A percentile compares a stretch with the other conserved stretches of the same genome.
Conservation (phyloP, 805 yeast genomes). For the Myxozyma neglecta region DNA sequence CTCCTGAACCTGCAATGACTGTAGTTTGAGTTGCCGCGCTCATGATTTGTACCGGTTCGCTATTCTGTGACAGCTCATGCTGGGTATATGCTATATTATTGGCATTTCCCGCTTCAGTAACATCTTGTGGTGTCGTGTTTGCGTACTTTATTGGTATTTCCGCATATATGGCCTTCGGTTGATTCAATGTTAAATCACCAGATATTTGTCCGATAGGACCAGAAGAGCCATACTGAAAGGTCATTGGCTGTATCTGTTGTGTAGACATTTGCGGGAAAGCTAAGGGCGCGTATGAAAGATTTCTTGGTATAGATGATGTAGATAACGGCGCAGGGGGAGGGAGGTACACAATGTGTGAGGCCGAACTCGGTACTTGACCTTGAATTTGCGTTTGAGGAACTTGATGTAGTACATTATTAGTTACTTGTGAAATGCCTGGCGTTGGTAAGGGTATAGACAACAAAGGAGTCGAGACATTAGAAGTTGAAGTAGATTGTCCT, state of each 20-base stretch:
- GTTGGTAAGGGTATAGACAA: too few species aligned
- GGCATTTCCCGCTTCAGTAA: too few species aligned
- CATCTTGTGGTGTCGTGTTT: too few species aligned
- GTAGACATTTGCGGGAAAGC: not conserved
- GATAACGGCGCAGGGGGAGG: constrained; percentile 5
- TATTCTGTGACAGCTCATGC: too few species aligned
- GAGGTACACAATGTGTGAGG: not conserved
- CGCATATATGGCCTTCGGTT: too few species aligned
- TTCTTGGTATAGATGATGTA: not conserved
- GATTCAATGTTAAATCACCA: too few species aligned
- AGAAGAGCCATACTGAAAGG: not conserved
- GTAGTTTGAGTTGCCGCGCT: not conserved
- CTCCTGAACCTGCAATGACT: not conserved
- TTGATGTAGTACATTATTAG: not conserved
- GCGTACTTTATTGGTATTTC: too few species aligned
- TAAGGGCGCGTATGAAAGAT: not conserved
- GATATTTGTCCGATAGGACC: not conserved
- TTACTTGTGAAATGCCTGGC: too few species aligned
- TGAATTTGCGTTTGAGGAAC: not conserved
- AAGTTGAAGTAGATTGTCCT: too few species aligned
- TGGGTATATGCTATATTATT: too few species aligned
- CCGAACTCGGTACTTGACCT: not conserved
- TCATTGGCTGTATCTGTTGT: not conserved
- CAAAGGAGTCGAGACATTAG: too few species aligned
- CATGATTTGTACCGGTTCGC: too few species aligned